phyloP scores from a whole-genome alignment of 2,329 filamentous ascomycete genomes.

The Fusarium sambucinum region DNA sequence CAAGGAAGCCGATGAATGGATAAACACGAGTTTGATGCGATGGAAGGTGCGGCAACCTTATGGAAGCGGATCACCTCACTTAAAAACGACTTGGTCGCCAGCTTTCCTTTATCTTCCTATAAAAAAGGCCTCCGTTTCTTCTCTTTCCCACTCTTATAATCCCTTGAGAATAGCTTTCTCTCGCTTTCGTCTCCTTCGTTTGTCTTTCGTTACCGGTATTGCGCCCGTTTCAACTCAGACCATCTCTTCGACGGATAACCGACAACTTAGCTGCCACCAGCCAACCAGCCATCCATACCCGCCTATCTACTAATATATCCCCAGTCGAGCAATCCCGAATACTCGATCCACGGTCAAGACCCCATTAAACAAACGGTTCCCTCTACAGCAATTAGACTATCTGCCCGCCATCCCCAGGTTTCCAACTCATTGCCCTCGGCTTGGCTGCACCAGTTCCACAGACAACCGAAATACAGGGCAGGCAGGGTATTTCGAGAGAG shows the following conservation, averaged over 20 bases:
- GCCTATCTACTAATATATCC: conserved; percentile 2
- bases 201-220: conserved; percentile 39
- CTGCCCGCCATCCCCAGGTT: conserved; percentile 25
- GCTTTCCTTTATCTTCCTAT: conserved; percentile 20
- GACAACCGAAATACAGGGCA: conserved; percentile 20
- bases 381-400: conserved; percentile 13
- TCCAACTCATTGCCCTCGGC: conserved; percentile 17
- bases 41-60: conserved; percentile 26
- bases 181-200: conserved; percentile 26
- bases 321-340: conserved; percentile 19
- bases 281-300: neutral
- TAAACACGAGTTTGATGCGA: conserved; percentile 26
- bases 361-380: conserved; percentile 28
- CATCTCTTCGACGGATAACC: conserved; percentile 16
- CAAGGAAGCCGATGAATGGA: conserved; percentile 25
- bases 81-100: conserved; percentile 31
- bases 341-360: conserved; percentile 27
- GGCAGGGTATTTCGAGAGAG: conserved; percentile 14
- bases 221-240: conserved; percentile 12
- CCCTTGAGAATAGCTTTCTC: conserved; percentile 19
- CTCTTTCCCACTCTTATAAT: conserved; percentile 9
- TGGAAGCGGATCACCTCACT: conserved; percentile 36
- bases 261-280: conserved; percentile 6
- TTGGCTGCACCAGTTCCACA: conserved; percentile 24
- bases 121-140: conserved; percentile 17